These are phyloP conservation scores for Pythium folliculosum DNA, from an alignment of 352 stramenopile genomes.

Conservation along the genomic window DNA sequence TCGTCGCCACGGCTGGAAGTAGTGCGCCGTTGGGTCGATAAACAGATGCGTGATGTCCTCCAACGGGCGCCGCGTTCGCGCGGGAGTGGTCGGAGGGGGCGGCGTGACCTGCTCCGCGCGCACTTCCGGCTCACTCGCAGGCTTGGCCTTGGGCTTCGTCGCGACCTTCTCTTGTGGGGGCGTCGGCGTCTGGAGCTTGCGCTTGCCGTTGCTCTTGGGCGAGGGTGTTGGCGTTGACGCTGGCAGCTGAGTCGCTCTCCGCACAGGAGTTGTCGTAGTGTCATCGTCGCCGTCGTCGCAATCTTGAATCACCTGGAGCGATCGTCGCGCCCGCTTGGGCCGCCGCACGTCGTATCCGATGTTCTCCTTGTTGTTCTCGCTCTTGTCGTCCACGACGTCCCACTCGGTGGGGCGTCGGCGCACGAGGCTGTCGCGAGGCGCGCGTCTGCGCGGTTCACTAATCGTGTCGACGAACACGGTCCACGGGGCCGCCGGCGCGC, in stretches of 20 bases:
- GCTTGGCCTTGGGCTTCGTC: conserved; percentile 12
- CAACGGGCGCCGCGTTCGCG: conserved; percentile 46
- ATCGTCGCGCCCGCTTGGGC: conserved; percentile 18
- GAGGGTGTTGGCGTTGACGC: background rate
- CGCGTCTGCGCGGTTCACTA: background rate
- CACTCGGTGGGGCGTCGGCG: conserved; percentile 15
- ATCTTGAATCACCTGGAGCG: background rate
- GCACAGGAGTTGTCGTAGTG: background rate
- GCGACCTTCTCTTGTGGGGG: conserved; percentile 9
- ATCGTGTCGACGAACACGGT: conserved; percentile 16
- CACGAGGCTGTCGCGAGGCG: conserved; percentile 9
- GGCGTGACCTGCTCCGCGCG: conserved; percentile 10
- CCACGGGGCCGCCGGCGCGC: conserved; percentile 7
- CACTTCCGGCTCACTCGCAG: conserved; percentile 1
- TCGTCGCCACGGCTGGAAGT: conserved; percentile 21
- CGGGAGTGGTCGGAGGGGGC: conserved; percentile 1
- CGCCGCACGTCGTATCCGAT: conserved; percentile 55
- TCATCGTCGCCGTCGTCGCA: background rate
- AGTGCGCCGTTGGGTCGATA: conserved; percentile 32
- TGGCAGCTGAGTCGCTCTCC: background rate
- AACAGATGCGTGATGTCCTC: conserved; percentile 74
- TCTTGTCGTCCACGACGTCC: conserved; percentile 32
- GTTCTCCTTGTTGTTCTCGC: conserved; percentile 74
- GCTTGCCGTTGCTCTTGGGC: conserved; percentile 21
- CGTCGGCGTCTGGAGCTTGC: conserved; percentile 17